Base-by-base conservation (phyloP, 2,329 filamentous ascomycete species). In the Uncinocarpus reesii region DNA sequence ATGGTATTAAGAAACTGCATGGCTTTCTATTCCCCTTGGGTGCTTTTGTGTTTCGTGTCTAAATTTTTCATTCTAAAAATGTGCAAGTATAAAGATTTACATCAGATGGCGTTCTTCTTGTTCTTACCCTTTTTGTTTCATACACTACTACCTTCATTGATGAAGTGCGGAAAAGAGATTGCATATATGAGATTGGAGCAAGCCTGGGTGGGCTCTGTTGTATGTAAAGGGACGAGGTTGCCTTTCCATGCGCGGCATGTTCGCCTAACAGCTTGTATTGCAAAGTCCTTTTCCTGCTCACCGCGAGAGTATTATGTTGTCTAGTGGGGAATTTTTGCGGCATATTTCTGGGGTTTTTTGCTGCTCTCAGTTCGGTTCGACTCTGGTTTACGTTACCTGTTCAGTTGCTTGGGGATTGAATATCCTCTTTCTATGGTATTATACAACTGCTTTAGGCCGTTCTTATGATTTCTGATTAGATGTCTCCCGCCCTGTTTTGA, bases 1-100 rank as follows among this genome's bases (percentile, higher is more conserved):
- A 29, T 37, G 32, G 32, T 45, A 45, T 45, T 28, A 37, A 45
- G 42, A 37, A n/a, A 45, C 28, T 45, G 42, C 42, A 45, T 45
- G 42, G 32, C 32, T 16, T 16, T 29, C 15, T 44, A 35, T 34
- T 36, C 42, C 31, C 21, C 42, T n/a, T 21, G 28, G 18, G 42
- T 44, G 13, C 23, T 37, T 42, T 18, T 7, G 15, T 28, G 7
- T 28, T 34, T 29, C 32, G 26, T 37, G 10, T 36, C 13, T 37
- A 37, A 36, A 18, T 2, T 45, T 36, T 37, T 21, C 15, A 18
- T 26, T 37, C 32, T 37, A 28, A 37, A 45, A 36, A 36, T 45
- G 32, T 45, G 42, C 20, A 45, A 45, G 42, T 45, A 29, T 45
- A 36, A 45, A 45, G 42, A 18, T 36, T 36, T 37, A 36, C 31